A percentile compares a stretch with the other conserved stretches of the same genome.
Evolutionary conservation across 768 basidiomycete genomes (phyloP).

Genomic region (Tephrocybe sp.): DNA sequence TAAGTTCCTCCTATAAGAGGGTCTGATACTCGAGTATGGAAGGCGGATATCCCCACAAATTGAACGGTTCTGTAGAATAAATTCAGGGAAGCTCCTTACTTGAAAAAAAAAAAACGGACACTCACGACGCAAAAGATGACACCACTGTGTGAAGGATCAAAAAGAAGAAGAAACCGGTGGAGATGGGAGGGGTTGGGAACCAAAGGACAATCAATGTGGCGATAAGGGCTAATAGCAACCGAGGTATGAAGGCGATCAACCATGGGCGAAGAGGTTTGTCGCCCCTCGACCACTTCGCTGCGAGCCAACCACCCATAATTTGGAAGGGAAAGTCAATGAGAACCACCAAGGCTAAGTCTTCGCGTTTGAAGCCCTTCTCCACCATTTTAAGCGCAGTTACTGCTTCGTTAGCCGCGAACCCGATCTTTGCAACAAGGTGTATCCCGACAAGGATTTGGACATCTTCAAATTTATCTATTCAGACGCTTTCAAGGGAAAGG

Average conservation of each 20-base stretch:
- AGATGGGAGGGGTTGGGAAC: conserved; percentile 80
- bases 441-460: conserved; percentile 85
- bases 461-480: conserved; percentile 47
- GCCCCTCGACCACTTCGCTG: conserved; percentile 88
- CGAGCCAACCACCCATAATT: conserved; percentile 91
- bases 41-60: conserved; percentile 98
- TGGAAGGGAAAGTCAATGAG: conserved; percentile 98
- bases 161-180: conserved; percentile 75
- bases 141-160: conserved; percentile 81
- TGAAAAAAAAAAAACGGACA: conserved; percentile 1
- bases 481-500: neutral
- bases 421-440: conserved; percentile 91
- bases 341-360: conserved; percentile 94
- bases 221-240: conserved; percentile 70
- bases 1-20: conserved; percentile 98
- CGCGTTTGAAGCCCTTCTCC: conserved; percentile 93
- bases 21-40: conserved; percentile 95
- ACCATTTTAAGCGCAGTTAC: conserved; percentile 91
- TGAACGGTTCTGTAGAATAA: conserved; percentile 85
- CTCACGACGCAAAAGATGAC: conserved; percentile 84
- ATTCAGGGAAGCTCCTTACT: neutral
- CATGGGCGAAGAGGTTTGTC: conserved; percentile 81
- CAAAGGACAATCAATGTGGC: conserved; percentile 77
- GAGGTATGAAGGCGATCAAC: conserved; percentile 90
- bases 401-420: conserved; percentile 92